phyloP scores from a whole-genome alignment of 805 yeast species.

The Grigorovia jiainica region DNA sequence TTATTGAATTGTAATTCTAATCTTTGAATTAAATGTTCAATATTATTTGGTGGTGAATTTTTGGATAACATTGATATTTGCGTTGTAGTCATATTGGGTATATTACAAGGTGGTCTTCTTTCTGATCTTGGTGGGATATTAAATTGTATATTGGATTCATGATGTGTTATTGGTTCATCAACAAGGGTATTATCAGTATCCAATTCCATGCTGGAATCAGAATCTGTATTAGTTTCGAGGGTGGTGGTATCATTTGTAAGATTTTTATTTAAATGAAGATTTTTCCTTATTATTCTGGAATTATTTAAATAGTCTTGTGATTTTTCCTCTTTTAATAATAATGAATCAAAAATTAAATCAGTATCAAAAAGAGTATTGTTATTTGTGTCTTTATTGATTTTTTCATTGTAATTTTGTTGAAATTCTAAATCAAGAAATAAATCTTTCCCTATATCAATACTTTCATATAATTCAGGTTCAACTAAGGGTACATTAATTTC shows the following conservation, averaged over 20 bases:
- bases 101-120: slow-evolving; percentile 12
- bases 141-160: neutral
- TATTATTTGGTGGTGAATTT: neutral
- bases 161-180: neutral
- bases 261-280: no score
- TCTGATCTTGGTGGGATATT: slow-evolving; percentile 20
- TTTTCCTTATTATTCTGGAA: no score
- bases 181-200: neutral
- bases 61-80: no score
- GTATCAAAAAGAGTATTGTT: slow-evolving; percentile 18
- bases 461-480: neutral
- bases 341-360: slow-evolving; percentile 22
- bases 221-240: no score
- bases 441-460: slow-evolving; percentile 3
- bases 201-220: neutral
- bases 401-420: neutral
- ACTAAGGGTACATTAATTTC: neutral
- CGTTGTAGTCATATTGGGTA: neutral
- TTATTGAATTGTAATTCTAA: neutral
- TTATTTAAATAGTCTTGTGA: no score
- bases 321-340: slow-evolving; percentile 18
- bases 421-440: neutral
- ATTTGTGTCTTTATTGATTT: slow-evolving; percentile 5
- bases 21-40: slow-evolving; percentile 1
- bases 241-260: no score